Conservation (phyloP, 129 eudicot genomes). For the Rutidosis leptorrhynchoides region DNA sequence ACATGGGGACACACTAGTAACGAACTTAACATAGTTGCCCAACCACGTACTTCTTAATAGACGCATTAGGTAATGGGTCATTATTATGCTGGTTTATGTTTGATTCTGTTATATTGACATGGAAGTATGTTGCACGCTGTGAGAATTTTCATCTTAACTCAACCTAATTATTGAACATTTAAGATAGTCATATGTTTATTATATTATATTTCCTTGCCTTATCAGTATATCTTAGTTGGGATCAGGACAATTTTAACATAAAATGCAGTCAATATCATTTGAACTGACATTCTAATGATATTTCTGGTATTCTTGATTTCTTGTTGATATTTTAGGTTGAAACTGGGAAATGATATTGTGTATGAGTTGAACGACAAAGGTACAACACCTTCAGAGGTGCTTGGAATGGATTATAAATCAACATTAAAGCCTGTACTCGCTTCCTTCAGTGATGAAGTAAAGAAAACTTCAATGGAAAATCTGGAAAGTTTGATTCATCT, state of each 20-base stretch:
- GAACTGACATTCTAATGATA: not conserved
- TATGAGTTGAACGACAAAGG: slow-evolving; percentile 70
- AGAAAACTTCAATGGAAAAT: slow-evolving; percentile 58
- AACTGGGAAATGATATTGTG: slow-evolving; percentile 70
- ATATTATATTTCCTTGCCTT: not conserved
- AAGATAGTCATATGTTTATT: not conserved
- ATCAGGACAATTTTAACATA: not conserved
- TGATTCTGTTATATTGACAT: slow-evolving; percentile 18
- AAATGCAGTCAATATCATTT: not conserved
- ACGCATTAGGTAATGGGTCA: not conserved
- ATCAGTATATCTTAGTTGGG: not conserved
- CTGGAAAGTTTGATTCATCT: slow-evolving; percentile 73
- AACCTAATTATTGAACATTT: not conserved
- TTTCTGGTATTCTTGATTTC: slow-evolving; percentile 1
- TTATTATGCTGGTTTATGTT: not conserved
- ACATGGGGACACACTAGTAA: not conserved
- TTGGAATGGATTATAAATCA: slow-evolving; percentile 75
- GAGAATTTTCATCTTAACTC: not conserved
- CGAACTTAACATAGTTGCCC: not conserved
- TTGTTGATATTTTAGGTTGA: slow-evolving; percentile 46
- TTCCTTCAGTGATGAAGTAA: slow-evolving; percentile 55
- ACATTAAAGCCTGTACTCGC: slow-evolving; percentile 62
- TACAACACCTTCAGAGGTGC: slow-evolving; percentile 62
- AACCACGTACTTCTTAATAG: not conserved
- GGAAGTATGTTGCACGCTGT: not conserved